Conservation (phyloP, 2,329 filamentous ascomycete genomes). For the Sodiomyces alkalinus region DNA sequence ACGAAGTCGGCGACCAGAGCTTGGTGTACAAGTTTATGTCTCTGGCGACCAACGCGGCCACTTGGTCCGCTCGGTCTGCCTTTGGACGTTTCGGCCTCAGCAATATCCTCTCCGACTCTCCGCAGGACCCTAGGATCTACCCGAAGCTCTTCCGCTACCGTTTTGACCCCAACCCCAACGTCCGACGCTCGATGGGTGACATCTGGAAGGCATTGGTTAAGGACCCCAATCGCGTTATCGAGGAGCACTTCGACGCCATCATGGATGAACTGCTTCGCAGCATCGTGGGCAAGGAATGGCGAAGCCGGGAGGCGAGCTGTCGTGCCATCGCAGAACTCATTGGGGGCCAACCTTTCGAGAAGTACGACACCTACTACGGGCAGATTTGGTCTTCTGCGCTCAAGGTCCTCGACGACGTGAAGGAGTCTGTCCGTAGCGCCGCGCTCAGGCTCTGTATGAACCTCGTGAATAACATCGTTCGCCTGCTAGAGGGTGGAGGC, state of each 20-base stretch:
- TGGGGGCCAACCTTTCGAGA: conserved; percentile 57
- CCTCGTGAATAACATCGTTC: conserved; percentile 71
- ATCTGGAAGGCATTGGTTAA: conserved; percentile 97
- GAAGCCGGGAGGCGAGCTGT: conserved; percentile 83
- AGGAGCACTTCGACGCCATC: conserved; percentile 74
- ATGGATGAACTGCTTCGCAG: conserved; percentile 75
- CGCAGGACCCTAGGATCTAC: conserved; percentile 83
- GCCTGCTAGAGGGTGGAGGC: conserved; percentile 68
- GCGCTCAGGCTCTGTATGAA: conserved; percentile 72
- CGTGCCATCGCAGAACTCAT: conserved; percentile 78
- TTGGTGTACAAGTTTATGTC: conserved; percentile 99
- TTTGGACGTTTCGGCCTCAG: conserved; percentile 91
- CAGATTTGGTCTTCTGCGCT: conserved; percentile 77
- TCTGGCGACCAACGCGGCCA: conserved; percentile 84
- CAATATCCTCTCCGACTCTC: conserved; percentile 77
- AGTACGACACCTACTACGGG: conserved; percentile 73
- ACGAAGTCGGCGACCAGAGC: conserved; percentile 88
- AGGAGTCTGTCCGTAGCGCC: conserved; percentile 69
- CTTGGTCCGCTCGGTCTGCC: conserved; percentile 92
- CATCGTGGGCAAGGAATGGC: conserved; percentile 84
- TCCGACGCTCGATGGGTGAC: conserved; percentile 89
- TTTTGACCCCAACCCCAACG: conserved; percentile 88
- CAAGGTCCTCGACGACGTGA: conserved; percentile 92
- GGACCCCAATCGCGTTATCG: conserved; percentile 61
- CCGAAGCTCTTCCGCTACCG: conserved; percentile 88